Conservation (phyloP, 2,329 filamentous ascomycete genomes). For the Lecanoromycetidae sp. region DNA sequence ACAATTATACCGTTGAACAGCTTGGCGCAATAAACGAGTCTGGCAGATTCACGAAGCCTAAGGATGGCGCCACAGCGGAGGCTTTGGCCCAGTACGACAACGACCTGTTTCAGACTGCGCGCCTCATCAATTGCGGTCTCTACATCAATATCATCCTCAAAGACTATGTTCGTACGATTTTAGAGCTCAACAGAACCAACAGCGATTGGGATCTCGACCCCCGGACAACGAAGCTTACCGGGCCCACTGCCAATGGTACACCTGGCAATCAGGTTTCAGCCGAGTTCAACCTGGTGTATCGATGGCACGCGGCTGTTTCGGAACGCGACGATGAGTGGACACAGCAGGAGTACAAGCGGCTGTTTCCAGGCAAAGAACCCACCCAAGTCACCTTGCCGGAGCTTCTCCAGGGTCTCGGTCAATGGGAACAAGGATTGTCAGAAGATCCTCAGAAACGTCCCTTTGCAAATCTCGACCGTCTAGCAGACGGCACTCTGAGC, state of each 20-base stretch:
- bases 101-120: conserved; percentile 65
- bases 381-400: conserved; percentile 28
- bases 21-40: conserved; percentile 74
- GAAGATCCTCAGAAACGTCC: conserved; percentile 37
- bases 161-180: conserved; percentile 68
- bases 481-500: conserved; percentile 52
- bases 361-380: conserved; percentile 32
- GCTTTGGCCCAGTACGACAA: conserved; percentile 60
- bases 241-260: conserved; percentile 41
- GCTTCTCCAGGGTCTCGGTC: conserved; percentile 29
- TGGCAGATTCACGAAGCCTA: conserved; percentile 60
- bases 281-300: conserved; percentile 80
- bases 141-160: conserved; percentile 55
- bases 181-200: conserved; percentile 58
- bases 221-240: conserved; percentile 52
- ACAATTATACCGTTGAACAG: conserved; percentile 73
- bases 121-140: conserved; percentile 32
- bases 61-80: conserved; percentile 35
- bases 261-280: conserved; percentile 74
- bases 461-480: conserved; percentile 39
- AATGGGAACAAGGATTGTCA: conserved; percentile 32
- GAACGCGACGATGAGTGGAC: conserved; percentile 51
- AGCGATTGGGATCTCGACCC: conserved; percentile 74
- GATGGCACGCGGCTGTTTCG: conserved; percentile 72
- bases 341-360: conserved; percentile 39